Evolutionary conservation across 441 rosid genomes (phyloP), one percentile per base, ranked within the genome.

Genomic region (Eutrema salsugineum): DNA sequence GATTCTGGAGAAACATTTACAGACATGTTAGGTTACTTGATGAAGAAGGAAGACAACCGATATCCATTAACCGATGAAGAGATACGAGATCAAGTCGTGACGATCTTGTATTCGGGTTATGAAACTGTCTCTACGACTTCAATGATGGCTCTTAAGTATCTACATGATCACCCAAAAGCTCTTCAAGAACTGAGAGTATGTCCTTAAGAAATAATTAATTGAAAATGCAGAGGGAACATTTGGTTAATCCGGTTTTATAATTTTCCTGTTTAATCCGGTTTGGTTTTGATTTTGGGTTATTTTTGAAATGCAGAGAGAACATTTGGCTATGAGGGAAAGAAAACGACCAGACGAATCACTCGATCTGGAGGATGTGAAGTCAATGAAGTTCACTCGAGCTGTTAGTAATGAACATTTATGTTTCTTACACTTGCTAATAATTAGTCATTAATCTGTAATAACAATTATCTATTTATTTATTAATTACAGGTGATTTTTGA

Each of bases 341-440:
- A 92, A 87, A 80, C 77, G 71, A 61, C 78, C 80, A 5, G 87
- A 81, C 35, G 94, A 84, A 60, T 90, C 93, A 42, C 79, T 92
- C 35, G 80, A 82, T 63, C 79, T 84, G 58, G 79, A 78, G 35
- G 93, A 90, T 75, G 82, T 87, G 12, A 92, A 90, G 78, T 80
- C 91, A 32, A 88, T 92, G 97, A 71, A 63, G 55, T 84, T 90
- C 43, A 92, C 96, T 56, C 83, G 96, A 36, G 96, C 97, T 33
- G 97, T 88, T 53, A 83, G 84, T 66, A 16, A 43, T 51, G 11
- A 73, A 38, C 28, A 35, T 48, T 16, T 27, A 58, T 48, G 17
- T 46, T 6, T 8, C 8, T 66, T 55, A 65, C 50, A 33, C 4
- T 57, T 24, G 17, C 10, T 27, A 56, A 63, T 43, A 12, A 50